These are phyloP conservation scores for Gracilaria domingensis DNA, from an alignment of 23 red algal genomes.

Conservation along the genomic window DNA sequence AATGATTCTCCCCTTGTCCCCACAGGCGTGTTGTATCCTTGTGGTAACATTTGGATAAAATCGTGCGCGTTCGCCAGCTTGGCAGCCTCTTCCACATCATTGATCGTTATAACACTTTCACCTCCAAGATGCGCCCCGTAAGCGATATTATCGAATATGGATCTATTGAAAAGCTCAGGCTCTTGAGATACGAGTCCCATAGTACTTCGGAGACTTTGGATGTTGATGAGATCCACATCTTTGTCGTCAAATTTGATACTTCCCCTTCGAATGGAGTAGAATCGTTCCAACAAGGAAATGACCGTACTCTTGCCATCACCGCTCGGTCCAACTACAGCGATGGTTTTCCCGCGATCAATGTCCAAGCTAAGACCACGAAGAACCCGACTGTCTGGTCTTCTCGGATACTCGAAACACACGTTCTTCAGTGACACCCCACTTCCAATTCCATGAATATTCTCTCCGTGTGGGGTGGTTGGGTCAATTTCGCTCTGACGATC, in stretches of 20 bases:
- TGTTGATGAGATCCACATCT: slow-evolving; percentile 32
- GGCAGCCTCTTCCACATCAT: slow-evolving; percentile 76
- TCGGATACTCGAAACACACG: slow-evolving; percentile 88
- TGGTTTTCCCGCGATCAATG: slow-evolving; percentile 74
- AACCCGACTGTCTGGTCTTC: slow-evolving; percentile 75
- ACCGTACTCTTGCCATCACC: slow-evolving; percentile 36
- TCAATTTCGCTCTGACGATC: slow-evolving; percentile 72
- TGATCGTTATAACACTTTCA: slow-evolving; percentile 47
- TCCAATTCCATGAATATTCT: not conserved
- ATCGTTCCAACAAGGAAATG: slow-evolving; percentile 65
- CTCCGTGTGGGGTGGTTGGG: slow-evolving; percentile 37
- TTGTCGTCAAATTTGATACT: slow-evolving; percentile 73
- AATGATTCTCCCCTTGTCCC: slow-evolving; percentile 80
- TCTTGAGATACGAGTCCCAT: slow-evolving; percentile 93
- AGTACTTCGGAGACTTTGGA: slow-evolving; percentile 56
- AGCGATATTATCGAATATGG: slow-evolving; percentile 86
- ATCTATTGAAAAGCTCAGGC: slow-evolving; percentile 81
- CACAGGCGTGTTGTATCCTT: slow-evolving; percentile 82
- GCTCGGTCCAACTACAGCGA: slow-evolving; percentile 25
- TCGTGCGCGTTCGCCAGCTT: slow-evolving; percentile 84
- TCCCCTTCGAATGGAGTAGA: slow-evolving; percentile 81
- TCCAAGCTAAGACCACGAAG: slow-evolving; percentile 74
- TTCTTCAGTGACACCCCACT: slow-evolving; percentile 72
- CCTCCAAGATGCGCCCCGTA: slow-evolving; percentile 70
- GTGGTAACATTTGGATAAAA: slow-evolving; percentile 76